These are phyloP conservation scores for Ilyonectria sp. DNA, from an alignment of 2,329 filamentous ascomycete species.

Conservation along the genomic window DNA sequence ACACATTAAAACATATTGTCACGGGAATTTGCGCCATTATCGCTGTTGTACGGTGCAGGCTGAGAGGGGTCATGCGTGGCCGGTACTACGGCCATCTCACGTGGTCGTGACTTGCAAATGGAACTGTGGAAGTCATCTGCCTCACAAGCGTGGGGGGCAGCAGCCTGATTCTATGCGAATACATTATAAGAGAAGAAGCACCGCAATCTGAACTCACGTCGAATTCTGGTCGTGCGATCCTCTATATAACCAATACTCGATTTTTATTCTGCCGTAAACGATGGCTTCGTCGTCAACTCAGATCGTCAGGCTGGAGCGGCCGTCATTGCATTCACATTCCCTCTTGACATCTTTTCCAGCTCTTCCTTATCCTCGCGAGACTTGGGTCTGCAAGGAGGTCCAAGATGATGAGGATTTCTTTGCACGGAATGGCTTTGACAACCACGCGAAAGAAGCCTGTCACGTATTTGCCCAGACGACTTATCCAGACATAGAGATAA, in stretches of 20 bases:
- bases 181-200: background rate
- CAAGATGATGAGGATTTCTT: slow-evolving; percentile 36
- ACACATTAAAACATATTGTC: slow-evolving; percentile 1
- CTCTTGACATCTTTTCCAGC: background rate
- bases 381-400: background rate
- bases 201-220: background rate
- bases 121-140: slow-evolving; percentile 19
- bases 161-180: background rate
- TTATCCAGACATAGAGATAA: slow-evolving; percentile 51
- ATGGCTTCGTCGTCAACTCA: slow-evolving; percentile 5
- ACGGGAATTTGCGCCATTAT: slow-evolving; percentile 6
- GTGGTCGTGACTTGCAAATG: slow-evolving; percentile 4
- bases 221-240: background rate
- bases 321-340: background rate
- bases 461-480: slow-evolving; percentile 51
- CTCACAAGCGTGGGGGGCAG: slow-evolving; percentile 17
- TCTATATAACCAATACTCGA: background rate
- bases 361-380: background rate
- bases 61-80: slow-evolving; percentile 3
- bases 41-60: slow-evolving; percentile 1
- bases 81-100: slow-evolving; percentile 11
- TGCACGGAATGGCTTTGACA: slow-evolving; percentile 41
- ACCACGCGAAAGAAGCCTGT: slow-evolving; percentile 29
- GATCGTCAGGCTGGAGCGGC: background rate
- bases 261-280: background rate